phyloP scores from a whole-genome alignment of 2,329 filamentous ascomycete genomes.

The Aspergillus sp. region DNA sequence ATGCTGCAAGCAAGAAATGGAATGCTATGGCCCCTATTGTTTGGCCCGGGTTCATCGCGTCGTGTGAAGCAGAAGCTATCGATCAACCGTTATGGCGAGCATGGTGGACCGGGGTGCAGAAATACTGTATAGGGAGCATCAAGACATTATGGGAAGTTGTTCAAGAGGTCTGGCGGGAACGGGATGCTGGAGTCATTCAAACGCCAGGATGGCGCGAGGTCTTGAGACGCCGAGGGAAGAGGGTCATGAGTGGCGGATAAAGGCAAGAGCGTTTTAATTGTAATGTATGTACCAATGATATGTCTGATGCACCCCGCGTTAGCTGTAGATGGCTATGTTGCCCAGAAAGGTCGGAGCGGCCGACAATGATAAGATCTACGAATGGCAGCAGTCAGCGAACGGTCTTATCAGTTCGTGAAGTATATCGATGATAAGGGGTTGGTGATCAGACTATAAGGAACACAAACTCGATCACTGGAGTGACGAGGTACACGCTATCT shows the following conservation, averaged over 20 bases:
- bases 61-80: constrained; percentile 5
- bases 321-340: too few species aligned
- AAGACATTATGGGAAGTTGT: constrained; percentile 2
- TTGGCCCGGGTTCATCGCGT: constrained; percentile 9
- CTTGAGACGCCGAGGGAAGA: neutral
- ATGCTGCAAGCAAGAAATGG: neutral
- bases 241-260: constrained; percentile 8
- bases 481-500: neutral
- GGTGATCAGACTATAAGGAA: neutral
- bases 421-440: neutral
- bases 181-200: neutral
- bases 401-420: neutral
- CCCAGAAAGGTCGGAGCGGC: neutral
- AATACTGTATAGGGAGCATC: constrained; percentile 3
- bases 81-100: constrained; percentile 3
- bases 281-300: neutral
- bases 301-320: too few species aligned
- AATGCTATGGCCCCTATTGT: constrained; percentile 10
- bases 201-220: constrained; percentile 2
- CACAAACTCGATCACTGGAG: neutral
- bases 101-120: constrained; percentile 3
- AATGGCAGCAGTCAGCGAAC: neutral
- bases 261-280: neutral
- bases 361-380: neutral
- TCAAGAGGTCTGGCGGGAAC: neutral